A percentile compares a stretch with the other conserved stretches of the same genome.
These are phyloP conservation scores for Hanseniaspora lachancei DNA, from an alignment of 805 yeast genomes.

Conservation along the genomic window DNA sequence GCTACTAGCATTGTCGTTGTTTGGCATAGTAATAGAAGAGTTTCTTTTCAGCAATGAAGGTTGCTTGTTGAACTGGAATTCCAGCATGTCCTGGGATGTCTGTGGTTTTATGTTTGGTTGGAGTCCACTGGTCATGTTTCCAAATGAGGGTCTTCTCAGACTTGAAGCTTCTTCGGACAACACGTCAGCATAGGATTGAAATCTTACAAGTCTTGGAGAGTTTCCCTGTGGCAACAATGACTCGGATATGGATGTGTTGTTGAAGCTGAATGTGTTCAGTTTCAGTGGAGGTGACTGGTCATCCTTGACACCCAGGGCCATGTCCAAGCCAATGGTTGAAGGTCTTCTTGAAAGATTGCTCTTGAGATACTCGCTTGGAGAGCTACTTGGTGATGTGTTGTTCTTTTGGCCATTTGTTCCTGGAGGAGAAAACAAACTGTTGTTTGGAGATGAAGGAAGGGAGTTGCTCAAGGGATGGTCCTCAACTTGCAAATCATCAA, in stretches of 20 bases:
- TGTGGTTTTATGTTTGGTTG: conserved; percentile 17
- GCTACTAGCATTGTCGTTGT: conserved; percentile 6
- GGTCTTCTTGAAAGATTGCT: conserved; percentile 35
- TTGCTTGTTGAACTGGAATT: conserved; percentile 14
- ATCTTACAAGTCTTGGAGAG: conserved; percentile 28
- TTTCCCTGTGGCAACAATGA: conserved; percentile 2
- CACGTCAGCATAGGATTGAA: conserved; percentile 72
- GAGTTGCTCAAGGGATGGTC: conserved; percentile 23
- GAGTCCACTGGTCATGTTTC: conserved; percentile 14
- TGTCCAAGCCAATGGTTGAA: conserved; percentile 35
- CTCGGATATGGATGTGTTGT: neutral
- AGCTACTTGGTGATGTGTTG: neutral
- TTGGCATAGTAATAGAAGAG: conserved; percentile 10
- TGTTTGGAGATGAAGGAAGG: conserved; percentile 1
- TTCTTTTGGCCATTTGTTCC: neutral
- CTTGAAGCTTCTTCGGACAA: conserved; percentile 48
- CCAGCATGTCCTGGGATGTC: conserved; percentile 12
- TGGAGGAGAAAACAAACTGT: neutral
- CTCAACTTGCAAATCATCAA: conserved; percentile 60
- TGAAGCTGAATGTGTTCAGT: conserved; percentile 18
- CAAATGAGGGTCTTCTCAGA: conserved; percentile 48
- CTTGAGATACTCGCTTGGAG: neutral
- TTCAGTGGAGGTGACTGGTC: conserved; percentile 17
- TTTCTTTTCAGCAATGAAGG: conserved; percentile 13
- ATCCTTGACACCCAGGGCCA: conserved; percentile 13